These are phyloP conservation scores for Solanum commersonii DNA, from an alignment of 257 asterid species.

Conservation along the genomic window DNA sequence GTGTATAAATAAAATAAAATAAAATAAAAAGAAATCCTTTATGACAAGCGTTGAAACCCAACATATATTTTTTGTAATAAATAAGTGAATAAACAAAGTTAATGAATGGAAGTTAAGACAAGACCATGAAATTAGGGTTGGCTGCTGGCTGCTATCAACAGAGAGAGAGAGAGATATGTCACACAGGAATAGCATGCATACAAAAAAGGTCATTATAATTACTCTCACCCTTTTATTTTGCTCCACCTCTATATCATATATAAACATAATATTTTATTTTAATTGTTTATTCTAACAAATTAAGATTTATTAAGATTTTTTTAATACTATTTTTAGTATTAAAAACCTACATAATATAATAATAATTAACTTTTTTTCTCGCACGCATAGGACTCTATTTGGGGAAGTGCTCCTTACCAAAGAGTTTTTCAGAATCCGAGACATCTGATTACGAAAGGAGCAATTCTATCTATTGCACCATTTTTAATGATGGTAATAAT, in stretches of 20 bases:
- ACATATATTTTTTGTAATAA: background rate
- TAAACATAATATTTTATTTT: background rate
- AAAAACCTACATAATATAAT: background rate
- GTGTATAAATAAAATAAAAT: background rate
- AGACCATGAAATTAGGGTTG: slow-evolving; percentile 61
- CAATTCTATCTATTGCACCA: too few relatives aligned
- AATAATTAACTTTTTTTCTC: too few relatives aligned
- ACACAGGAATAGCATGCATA: background rate
- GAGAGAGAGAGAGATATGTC: background rate
- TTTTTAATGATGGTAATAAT: too few relatives aligned
- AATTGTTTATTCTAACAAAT: background rate
- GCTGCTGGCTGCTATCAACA: slow-evolving; percentile 19
- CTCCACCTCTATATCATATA: background rate
- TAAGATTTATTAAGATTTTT: too few relatives aligned
- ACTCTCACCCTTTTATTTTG: background rate
- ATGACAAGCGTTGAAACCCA: background rate
- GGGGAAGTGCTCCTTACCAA: too few relatives aligned
- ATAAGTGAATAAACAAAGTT: background rate
- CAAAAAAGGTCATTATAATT: background rate
- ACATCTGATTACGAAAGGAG: too few relatives aligned
- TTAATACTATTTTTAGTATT: background rate
- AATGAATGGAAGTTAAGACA: slow-evolving; percentile 30
- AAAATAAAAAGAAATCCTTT: background rate
- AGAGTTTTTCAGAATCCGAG: too few relatives aligned
- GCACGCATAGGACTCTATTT: too few relatives aligned